These are phyloP conservation scores for Kalmanozyma brasiliensis DNA, from an alignment of 1,284 basidiomycete species.

Conservation along the genomic window DNA sequence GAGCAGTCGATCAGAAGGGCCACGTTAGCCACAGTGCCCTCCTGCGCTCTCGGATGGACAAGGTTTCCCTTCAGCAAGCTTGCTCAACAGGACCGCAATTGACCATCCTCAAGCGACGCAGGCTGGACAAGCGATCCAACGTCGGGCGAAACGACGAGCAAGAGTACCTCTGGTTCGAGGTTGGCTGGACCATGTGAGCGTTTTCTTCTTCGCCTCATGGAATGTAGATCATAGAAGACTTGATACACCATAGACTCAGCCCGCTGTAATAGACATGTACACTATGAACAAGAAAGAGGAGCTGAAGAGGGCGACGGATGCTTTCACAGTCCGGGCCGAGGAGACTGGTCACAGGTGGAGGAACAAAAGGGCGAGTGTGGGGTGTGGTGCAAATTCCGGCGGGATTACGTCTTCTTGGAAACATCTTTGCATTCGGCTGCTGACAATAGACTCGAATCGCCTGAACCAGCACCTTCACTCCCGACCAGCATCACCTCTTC, in stretches of 20 bases:
- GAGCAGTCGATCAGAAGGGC: background rate
- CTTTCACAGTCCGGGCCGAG: background rate
- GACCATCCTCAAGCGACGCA: slow-evolving; percentile 19
- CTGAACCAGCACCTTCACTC: background rate
- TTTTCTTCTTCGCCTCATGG: background rate
- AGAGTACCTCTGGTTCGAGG: slow-evolving; percentile 49
- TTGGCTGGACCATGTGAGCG: slow-evolving; percentile 26
- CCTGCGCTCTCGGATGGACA: slow-evolving; percentile 31
- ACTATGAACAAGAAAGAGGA: no score
- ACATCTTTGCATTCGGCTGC: no score
- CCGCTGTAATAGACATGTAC: background rate
- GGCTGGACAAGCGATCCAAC: slow-evolving; percentile 32
- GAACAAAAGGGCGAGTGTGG: background rate
- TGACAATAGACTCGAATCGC: no score
- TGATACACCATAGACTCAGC: background rate
- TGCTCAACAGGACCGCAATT: slow-evolving; percentile 4
- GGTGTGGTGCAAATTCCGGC: slow-evolving; percentile 4
- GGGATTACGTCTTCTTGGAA: no score
- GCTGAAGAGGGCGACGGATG: no score
- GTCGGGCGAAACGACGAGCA: slow-evolving; percentile 47
- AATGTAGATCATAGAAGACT: background rate
- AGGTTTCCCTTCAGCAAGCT: slow-evolving; percentile 4
- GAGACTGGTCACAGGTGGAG: background rate
- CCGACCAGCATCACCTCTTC: background rate
- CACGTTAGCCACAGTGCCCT: slow-evolving; percentile 20